A percentile compares a stretch with the other conserved stretches of the same genome.
These are phyloP conservation scores for Acer negundo DNA, from an alignment of 345 rosid genomes.

Conservation along the genomic window DNA sequence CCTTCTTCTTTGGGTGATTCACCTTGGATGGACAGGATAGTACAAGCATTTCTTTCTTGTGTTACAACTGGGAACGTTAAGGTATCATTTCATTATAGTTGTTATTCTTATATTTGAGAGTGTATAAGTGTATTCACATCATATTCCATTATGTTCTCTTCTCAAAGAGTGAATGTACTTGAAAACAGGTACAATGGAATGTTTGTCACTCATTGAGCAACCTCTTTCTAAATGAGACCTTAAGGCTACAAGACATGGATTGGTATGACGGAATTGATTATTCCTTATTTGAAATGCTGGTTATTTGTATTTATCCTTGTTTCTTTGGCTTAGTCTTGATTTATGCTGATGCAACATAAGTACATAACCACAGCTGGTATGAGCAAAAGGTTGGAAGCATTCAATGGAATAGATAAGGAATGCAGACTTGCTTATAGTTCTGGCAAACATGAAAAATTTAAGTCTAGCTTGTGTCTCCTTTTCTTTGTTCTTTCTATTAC, in stretches of 20 bases:
- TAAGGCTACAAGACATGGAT: slow-evolving; percentile 74
- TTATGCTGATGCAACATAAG: slow-evolving; percentile 11
- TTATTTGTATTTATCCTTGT: background rate
- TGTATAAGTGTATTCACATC: background rate
- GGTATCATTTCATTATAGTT: slow-evolving; percentile 43
- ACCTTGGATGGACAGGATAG: slow-evolving; percentile 66
- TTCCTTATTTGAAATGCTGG: slow-evolving; percentile 12
- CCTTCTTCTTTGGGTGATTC: slow-evolving; percentile 38
- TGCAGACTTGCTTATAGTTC: too few species aligned
- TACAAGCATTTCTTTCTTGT: slow-evolving; percentile 94
- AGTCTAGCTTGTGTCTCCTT: background rate
- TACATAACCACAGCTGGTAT: slow-evolving; percentile 2
- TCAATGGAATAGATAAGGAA: background rate
- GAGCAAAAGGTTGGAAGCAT: slow-evolving; percentile 5
- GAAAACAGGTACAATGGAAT: slow-evolving; percentile 95
- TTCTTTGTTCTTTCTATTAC: background rate
- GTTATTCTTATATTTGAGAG: background rate
- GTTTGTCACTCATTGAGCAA: slow-evolving; percentile 91
- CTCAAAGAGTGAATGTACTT: slow-evolving; percentile 20
- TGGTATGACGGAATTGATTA: slow-evolving; percentile 55
- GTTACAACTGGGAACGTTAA: slow-evolving; percentile 94
- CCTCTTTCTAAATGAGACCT: slow-evolving; percentile 74
- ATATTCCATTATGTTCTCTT: slow-evolving; percentile 12
- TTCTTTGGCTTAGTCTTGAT: slow-evolving; percentile 3
- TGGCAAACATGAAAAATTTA: background rate